A percentile compares a stretch with the other conserved stretches of the same genome.
Conservation (phyloP, 257 asterid species). For the Osmanthus fragrans region DNA sequence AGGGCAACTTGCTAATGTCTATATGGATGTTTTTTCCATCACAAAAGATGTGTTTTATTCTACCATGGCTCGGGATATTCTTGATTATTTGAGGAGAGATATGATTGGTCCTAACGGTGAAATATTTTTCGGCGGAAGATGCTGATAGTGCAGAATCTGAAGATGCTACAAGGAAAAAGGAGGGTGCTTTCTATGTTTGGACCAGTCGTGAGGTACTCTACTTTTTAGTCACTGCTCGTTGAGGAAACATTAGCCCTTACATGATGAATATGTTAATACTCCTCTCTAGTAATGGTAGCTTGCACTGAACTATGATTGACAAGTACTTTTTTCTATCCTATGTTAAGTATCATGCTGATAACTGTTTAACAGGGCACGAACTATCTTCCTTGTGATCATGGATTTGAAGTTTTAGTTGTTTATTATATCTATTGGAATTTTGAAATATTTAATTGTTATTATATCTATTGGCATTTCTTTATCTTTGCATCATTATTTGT, state of each 20-base stretch:
- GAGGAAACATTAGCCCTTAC: not conserved
- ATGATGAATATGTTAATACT: not conserved
- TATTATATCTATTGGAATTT: not conserved
- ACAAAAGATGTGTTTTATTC: slow-evolving; percentile 71
- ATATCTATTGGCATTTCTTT: not conserved
- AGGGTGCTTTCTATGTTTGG: slow-evolving; percentile 96
- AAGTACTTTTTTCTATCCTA: not conserved
- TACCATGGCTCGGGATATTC: slow-evolving; percentile 63
- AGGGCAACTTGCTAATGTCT: slow-evolving; percentile 84
- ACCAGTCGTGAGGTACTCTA: slow-evolving; percentile 68
- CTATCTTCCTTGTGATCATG: not conserved
- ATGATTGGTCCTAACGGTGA: slow-evolving; percentile 90
- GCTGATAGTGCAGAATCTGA: slow-evolving; percentile 93
- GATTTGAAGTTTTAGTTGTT: not conserved
- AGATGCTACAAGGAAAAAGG: slow-evolving; percentile 69
- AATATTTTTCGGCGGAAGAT: slow-evolving; percentile 93
- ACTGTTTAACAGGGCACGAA: not conserved
- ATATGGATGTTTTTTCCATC: slow-evolving; percentile 69
- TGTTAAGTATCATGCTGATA: not conserved
- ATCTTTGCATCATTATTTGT: not conserved
- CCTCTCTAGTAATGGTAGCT: not conserved
- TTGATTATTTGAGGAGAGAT: slow-evolving; percentile 90
- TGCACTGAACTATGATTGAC: not conserved
- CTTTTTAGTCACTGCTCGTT: not conserved
- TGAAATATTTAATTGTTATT: too few relatives aligned